Evolutionary conservation across 1,139 yeast species (phyloP).

Genomic region (Magnusiomyces suaveolens): DNA sequence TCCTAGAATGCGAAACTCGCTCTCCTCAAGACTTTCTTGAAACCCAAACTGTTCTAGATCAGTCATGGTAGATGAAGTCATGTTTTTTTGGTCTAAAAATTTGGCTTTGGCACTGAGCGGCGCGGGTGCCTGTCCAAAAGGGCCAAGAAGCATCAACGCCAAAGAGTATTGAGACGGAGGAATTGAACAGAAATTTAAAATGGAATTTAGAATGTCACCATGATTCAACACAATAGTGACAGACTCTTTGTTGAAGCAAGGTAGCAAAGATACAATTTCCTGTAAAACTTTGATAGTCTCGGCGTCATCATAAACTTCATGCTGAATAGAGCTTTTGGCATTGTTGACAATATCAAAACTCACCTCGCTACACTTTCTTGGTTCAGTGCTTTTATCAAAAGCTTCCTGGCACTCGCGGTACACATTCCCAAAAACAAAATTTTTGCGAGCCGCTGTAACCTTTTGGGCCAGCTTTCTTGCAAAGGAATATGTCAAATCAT

Average conservation of each 20-base stretch:
- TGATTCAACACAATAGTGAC: conserved; percentile 64
- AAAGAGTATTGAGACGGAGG: conserved; percentile 59
- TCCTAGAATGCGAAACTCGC: conserved; percentile 53
- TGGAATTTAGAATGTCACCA: conserved; percentile 62
- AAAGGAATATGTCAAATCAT: conserved; percentile 78
- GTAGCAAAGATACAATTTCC: conserved; percentile 55
- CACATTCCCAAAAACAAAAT: conserved; percentile 64
- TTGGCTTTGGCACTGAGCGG: conserved; percentile 56
- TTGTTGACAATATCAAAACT: conserved; percentile 64
- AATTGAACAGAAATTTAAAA: conserved; percentile 69
- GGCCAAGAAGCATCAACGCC: conserved; percentile 64
- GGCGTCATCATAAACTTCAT: conserved; percentile 52
- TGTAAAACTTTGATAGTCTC: conserved; percentile 77
- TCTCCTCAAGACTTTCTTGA: conserved; percentile 53
- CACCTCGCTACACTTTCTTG: conserved; percentile 68
- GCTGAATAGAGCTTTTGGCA: neutral
- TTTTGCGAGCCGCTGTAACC: conserved; percentile 47
- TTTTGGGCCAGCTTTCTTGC: conserved; percentile 59
- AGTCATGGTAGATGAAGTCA: conserved; percentile 72
- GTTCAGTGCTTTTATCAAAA: conserved; percentile 48
- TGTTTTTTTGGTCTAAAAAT: conserved; percentile 58
- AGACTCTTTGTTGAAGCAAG: conserved; percentile 50
- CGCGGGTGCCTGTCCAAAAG: conserved; percentile 61
- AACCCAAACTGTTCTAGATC: conserved; percentile 78
- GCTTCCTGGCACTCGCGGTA: conserved; percentile 49